These are phyloP conservation scores for Syzygium jambos DNA, from an alignment of 345 rosid species.

Conservation along the genomic window DNA sequence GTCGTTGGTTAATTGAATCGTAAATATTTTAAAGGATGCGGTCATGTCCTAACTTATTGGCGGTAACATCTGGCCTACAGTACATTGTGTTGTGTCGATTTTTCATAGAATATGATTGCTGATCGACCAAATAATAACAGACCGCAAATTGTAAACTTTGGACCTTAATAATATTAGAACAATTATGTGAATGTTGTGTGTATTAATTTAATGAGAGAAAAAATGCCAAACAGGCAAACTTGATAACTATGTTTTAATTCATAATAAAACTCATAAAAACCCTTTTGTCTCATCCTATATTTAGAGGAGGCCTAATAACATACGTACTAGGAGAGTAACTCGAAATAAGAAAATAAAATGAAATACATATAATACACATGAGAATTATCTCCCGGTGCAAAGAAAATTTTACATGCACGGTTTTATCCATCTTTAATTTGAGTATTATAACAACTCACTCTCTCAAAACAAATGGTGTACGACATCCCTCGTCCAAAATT, in stretches of 20 bases:
- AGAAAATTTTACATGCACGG: background rate
- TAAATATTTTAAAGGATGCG: background rate
- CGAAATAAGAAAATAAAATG: background rate
- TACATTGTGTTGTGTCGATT: background rate
- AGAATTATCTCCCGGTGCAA: background rate
- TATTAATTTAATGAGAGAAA: background rate
- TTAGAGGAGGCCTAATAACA: background rate
- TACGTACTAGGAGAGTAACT: background rate
- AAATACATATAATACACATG: background rate
- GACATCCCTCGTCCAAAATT: background rate
- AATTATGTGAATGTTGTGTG: background rate
- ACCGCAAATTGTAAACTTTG: background rate
- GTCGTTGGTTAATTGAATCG: background rate
- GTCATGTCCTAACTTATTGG: background rate
- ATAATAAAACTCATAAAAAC: background rate
- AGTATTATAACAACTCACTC: background rate
- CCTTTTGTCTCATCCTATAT: background rate
- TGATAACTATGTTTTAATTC: background rate
- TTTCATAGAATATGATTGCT: fast-evolving
- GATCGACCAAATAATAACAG: background rate
- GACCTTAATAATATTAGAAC: background rate
- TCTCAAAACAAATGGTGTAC: background rate
- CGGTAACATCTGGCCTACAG: background rate
- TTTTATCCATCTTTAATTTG: background rate
- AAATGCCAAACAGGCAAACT: background rate